Evolutionary conservation across 306 rosid genomes (phyloP).

Genomic region (Betula pendula): DNA sequence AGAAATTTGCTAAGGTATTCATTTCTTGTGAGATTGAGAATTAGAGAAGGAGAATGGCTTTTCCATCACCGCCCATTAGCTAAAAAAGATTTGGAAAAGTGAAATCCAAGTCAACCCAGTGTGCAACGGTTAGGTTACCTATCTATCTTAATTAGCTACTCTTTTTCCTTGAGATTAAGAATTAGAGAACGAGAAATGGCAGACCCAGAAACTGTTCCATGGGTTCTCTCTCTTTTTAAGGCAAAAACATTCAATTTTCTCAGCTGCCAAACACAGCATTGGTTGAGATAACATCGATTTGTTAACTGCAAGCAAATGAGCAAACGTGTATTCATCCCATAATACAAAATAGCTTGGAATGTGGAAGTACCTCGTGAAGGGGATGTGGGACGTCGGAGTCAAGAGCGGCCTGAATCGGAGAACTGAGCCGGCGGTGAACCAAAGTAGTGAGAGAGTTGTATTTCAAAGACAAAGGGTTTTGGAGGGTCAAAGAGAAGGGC

Average conservation of each 20-base stretch:
- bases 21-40: conserved; percentile 1
- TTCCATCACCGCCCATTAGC: neutral
- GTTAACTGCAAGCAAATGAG: neutral
- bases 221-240: neutral
- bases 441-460: conserved; percentile 3
- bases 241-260: neutral
- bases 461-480: neutral
- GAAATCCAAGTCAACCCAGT: neutral
- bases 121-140: neutral
- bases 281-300: neutral
- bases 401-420: conserved; percentile 36
- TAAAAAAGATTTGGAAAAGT: neutral
- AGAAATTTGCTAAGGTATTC: neutral
- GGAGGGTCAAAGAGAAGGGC: neutral
- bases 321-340: neutral
- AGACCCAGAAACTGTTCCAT: neutral
- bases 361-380: conserved; percentile 49
- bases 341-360: neutral
- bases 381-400: conserved; percentile 52
- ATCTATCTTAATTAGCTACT: neutral
- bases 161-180: neutral
- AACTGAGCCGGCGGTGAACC: conserved; percentile 31
- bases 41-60: neutral
- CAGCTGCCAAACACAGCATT: neutral
- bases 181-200: neutral